Evolutionary conservation across 1,284 basidiomycete species (phyloP).

Genomic region (Papiliotrema nemorosa): DNA sequence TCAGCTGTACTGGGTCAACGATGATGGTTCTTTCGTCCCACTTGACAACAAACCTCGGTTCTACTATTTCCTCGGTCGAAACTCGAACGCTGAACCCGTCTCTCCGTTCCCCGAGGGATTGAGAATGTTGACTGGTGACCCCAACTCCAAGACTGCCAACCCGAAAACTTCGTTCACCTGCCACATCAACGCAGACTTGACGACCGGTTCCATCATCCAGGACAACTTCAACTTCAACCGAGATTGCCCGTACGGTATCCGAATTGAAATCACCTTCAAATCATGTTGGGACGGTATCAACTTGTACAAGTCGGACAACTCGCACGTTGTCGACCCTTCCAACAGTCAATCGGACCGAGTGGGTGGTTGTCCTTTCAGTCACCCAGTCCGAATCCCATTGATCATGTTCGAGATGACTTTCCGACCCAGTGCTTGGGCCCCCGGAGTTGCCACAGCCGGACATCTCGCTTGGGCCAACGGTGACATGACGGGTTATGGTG

Average conservation of each 20-base stretch:
- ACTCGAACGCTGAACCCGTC: slow-evolving; percentile 14
- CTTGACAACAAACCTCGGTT: slow-evolving; percentile 5
- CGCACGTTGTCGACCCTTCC: slow-evolving; percentile 33
- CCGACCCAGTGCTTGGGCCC: slow-evolving; percentile 13
- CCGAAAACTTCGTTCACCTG: slow-evolving; percentile 22
- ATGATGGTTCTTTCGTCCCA: background rate
- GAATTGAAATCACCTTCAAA: slow-evolving; percentile 29
- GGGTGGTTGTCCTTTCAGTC: slow-evolving; percentile 32
- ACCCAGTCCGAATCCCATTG: slow-evolving; percentile 35
- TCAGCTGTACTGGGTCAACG: slow-evolving; percentile 9
- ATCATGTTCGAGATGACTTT: slow-evolving; percentile 40
- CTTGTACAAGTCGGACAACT: slow-evolving; percentile 27
- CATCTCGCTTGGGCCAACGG: slow-evolving; percentile 43
- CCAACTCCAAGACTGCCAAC: slow-evolving; percentile 23
- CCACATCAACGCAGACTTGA: slow-evolving; percentile 13
- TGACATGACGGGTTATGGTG: slow-evolving; percentile 40
- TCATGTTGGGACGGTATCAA: slow-evolving; percentile 39
- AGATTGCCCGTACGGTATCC: slow-evolving; percentile 31
- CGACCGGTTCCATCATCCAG: slow-evolving; percentile 8
- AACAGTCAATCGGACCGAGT: slow-evolving; percentile 7
- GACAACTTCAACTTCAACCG: slow-evolving; percentile 34
- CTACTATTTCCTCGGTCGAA: slow-evolving; percentile 34
- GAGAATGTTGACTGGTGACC: slow-evolving; percentile 31
- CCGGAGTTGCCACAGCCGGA: slow-evolving; percentile 21
- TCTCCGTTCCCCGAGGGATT: slow-evolving; percentile 36